These are phyloP conservation scores for Prunus fruticosa DNA, from an alignment of 306 rosid genomes.

Conservation along the genomic window DNA sequence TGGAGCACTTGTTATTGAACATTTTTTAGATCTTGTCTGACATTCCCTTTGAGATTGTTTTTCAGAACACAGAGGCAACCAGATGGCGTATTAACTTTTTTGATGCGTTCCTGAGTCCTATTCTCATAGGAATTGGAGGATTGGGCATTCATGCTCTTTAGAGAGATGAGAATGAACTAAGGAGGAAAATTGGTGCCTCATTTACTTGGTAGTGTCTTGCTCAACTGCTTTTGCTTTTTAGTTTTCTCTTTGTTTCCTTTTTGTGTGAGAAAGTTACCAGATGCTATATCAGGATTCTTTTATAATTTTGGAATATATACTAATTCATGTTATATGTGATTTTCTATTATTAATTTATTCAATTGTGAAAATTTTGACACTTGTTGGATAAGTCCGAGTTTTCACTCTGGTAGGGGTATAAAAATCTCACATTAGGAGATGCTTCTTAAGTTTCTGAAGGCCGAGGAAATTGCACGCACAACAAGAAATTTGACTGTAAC, in stretches of 20 bases:
- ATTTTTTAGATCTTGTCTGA: no score
- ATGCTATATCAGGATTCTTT: neutral
- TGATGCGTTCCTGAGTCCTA: no score
- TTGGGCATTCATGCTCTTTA: no score
- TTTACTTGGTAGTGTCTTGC: no score
- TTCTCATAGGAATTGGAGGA: no score
- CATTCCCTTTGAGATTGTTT: no score
- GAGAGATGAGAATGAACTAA: no score
- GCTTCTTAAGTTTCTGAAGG: constrained; percentile 91
- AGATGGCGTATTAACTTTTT: no score
- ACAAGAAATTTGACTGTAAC: constrained; percentile 70
- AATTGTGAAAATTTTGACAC: neutral
- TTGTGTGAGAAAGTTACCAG: neutral
- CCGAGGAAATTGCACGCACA: constrained; percentile 80
- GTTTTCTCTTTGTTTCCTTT: neutral
- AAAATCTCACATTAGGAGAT: constrained; percentile 34
- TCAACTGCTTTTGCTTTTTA: neutral
- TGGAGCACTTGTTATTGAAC: no score
- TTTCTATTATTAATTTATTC: neutral
- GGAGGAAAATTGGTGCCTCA: no score
- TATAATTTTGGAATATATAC: no score
- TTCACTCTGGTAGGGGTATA: neutral
- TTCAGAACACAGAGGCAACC: no score
- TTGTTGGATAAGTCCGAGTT: neutral
- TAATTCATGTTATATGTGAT: neutral